Evolutionary conservation across 805 yeast genomes (phyloP).

Genomic region (Kazachstania africana): DNA sequence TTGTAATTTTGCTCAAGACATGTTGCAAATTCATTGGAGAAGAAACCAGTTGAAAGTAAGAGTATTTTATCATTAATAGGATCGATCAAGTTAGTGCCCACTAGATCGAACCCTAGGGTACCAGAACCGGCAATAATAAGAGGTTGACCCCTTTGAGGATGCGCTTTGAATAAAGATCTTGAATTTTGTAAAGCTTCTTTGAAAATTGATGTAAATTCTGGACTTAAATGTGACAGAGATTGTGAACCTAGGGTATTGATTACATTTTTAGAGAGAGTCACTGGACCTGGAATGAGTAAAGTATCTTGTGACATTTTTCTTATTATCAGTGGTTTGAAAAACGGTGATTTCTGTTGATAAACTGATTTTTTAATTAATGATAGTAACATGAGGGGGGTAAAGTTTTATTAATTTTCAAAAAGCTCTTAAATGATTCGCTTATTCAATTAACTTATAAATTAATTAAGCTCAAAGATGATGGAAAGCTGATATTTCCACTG

Average conservation of each 20-base stretch:
- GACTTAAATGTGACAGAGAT: conserved; percentile 81
- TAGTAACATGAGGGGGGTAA: too few species aligned
- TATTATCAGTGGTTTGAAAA: too few species aligned
- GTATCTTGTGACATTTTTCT: conserved; percentile 10
- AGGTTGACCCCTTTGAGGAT: conserved; percentile 51
- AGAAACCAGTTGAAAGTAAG: conserved; percentile 83
- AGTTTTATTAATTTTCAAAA: too few species aligned
- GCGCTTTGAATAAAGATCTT: conserved; percentile 63
- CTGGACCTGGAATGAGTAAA: conserved; percentile 75
- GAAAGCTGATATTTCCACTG: too few species aligned
- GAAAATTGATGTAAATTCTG: conserved; percentile 68
- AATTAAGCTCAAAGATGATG: too few species aligned
- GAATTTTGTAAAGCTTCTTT: conserved; percentile 54
- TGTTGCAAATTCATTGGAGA: conserved; percentile 74
- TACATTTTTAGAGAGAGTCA: conserved; percentile 72
- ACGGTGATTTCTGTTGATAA: too few species aligned
- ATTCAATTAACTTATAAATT: too few species aligned
- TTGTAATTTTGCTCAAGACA: conserved; percentile 45
- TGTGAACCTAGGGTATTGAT: conserved; percentile 71
- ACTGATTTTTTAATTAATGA: too few species aligned
- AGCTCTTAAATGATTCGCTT: too few species aligned
- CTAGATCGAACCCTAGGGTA: conserved; percentile 90
- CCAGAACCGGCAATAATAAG: conserved; percentile 84
- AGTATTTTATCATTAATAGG: conserved; percentile 62
- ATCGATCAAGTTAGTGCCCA: conserved; percentile 60